phyloP scores from a whole-genome alignment of 1,139 yeast genomes.

The Yamadazyma epiphylla region DNA sequence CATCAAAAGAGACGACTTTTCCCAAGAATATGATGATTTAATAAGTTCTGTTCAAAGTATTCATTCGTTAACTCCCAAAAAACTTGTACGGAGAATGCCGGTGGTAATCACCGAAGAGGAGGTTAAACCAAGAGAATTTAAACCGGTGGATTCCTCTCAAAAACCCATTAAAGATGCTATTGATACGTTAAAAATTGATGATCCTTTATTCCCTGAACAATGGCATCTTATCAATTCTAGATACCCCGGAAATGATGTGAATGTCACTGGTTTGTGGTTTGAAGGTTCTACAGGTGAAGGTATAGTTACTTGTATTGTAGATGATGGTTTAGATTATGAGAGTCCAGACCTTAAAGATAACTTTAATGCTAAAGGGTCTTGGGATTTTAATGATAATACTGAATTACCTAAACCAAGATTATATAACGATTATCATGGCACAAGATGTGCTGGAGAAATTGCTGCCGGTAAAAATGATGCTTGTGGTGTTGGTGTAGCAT shows the following conservation, averaged over 20 bases:
- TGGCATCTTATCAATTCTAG: constrained; percentile 84
- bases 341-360: constrained; percentile 68
- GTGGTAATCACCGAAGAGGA: constrained; percentile 21
- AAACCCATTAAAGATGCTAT: constrained; percentile 38
- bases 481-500: constrained; percentile 96
- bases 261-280: constrained; percentile 83
- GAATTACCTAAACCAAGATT: constrained; percentile 77
- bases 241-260: constrained; percentile 79
- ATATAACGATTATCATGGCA: constrained; percentile 90
- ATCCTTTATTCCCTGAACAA: constrained; percentile 77
- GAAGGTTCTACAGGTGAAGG: constrained; percentile 81
- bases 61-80: constrained; percentile 48
- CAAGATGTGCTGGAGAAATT: constrained; percentile 97
- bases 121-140: constrained; percentile 11
- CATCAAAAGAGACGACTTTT: constrained; percentile 25
- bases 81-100: constrained; percentile 44
- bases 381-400: constrained; percentile 84
- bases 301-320: constrained; percentile 81
- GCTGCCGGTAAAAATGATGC: constrained; percentile 84
- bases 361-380: constrained; percentile 73
- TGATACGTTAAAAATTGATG: constrained; percentile 61
- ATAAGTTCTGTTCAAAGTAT: constrained; percentile 36
- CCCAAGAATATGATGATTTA: constrained; percentile 23
- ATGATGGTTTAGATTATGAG: constrained; percentile 89
- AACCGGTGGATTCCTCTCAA: constrained; percentile 46